A percentile compares a stretch with the other conserved stretches of the same genome.
Conservation (phyloP, 176 grass and related monocot species). For the Oryza brachyantha region DNA sequence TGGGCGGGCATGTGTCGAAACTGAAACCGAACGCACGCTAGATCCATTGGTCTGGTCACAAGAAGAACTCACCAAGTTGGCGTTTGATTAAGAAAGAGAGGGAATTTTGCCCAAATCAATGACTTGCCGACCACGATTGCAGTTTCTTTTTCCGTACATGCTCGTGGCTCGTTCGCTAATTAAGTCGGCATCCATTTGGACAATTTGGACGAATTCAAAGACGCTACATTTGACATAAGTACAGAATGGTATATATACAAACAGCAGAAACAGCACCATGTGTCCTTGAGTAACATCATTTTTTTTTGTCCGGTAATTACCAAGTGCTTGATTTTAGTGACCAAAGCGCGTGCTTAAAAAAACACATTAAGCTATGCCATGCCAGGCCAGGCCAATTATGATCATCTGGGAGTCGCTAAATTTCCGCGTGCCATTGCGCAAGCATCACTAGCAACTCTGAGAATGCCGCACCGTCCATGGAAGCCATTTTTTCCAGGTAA, state of each 20-base stretch:
- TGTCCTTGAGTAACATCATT: background rate
- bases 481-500: background rate
- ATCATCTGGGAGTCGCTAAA: background rate
- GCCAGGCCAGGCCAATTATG: background rate
- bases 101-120: background rate
- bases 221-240: background rate
- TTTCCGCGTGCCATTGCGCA: background rate
- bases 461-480: background rate
- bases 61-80: background rate
- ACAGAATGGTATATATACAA: background rate
- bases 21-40: background rate
- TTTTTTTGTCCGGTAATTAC: background rate
- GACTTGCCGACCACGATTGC: background rate
- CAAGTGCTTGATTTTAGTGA: background rate
- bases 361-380: background rate
- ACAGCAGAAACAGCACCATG: background rate
- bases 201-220: slow-evolving; percentile 20
- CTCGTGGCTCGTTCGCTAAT: background rate
- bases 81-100: background rate
- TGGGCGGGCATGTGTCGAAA: too few species aligned
- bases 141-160: background rate
- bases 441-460: background rate
- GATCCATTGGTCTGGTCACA: background rate
- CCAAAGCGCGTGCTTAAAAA: background rate
- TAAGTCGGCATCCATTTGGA: background rate